Percentiles rank a stretch among this genome's conserved stretches.
Conservation (phyloP, 106 monocot species). For the Dendrobium chrysotoxum region DNA sequence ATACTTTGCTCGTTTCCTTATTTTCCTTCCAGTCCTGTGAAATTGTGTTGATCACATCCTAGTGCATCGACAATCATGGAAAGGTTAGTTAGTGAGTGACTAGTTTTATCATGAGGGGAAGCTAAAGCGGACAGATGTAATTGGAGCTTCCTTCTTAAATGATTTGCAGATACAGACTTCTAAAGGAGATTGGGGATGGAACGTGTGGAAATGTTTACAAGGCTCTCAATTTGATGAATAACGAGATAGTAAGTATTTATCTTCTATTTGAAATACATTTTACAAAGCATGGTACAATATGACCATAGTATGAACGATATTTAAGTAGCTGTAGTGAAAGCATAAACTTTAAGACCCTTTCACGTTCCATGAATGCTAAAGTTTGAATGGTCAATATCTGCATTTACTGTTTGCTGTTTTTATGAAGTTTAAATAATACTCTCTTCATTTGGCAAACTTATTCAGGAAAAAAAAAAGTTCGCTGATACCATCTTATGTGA, state of each 20-base stretch:
- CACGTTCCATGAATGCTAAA: neutral
- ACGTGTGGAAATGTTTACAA: slow-evolving; percentile 79
- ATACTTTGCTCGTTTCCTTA: slow-evolving; percentile 9
- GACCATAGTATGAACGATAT: neutral
- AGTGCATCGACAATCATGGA: slow-evolving; percentile 47
- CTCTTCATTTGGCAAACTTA: neutral
- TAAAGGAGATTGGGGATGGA: slow-evolving; percentile 89
- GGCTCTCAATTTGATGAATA: slow-evolving; percentile 53
- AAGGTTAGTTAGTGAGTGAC: slow-evolving; percentile 32
- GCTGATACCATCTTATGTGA: neutral
- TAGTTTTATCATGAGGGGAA: neutral
- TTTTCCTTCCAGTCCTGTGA: slow-evolving; percentile 30
- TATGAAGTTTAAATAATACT: neutral
- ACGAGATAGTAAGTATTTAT: slow-evolving; percentile 52
- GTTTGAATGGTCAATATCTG: neutral
- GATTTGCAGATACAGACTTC: slow-evolving; percentile 50
- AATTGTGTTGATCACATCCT: slow-evolving; percentile 13
- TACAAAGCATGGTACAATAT: neutral
- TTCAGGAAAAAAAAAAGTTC: neutral
- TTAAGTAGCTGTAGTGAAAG: neutral
- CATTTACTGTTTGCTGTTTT: neutral
- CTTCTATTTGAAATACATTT: neutral
- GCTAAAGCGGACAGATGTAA: neutral
- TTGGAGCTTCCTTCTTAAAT: slow-evolving; percentile 3
- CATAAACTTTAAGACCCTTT: neutral